A percentile compares a stretch with the other conserved stretches of the same genome.
Evolutionary conservation across 208 protist species (phyloP).

Genomic region (Acanthamoeba castellanii): DNA sequence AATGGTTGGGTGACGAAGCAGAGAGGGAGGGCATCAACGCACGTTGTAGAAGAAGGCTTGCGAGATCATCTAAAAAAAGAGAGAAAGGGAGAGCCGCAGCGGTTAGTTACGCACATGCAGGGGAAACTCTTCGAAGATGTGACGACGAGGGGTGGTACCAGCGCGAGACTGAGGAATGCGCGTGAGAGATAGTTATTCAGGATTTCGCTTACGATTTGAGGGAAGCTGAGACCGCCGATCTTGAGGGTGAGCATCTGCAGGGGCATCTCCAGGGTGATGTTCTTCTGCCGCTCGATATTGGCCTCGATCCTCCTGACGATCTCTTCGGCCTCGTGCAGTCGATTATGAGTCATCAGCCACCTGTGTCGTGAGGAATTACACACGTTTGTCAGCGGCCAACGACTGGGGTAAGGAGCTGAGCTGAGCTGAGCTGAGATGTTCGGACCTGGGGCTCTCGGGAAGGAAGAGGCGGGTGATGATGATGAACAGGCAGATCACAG

Average conservation of each 20-base stretch:
- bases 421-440: not conserved
- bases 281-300: conserved; percentile 24
- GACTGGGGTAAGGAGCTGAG: not conserved
- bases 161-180: conserved; percentile 36
- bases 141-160: not conserved
- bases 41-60: conserved; percentile 75
- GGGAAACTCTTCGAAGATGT: not conserved
- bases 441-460: conserved; percentile 25
- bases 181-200: conserved; percentile 15
- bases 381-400: not conserved
- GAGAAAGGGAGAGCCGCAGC: not conserved
- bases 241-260: conserved; percentile 49
- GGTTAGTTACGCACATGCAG: not conserved
- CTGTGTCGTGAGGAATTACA: not conserved
- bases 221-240: conserved; percentile 8
- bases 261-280: conserved; percentile 31
- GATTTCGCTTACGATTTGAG: conserved; percentile 31
- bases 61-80: conserved; percentile 46
- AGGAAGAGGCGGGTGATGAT: conserved; percentile 53
- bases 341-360: conserved; percentile 70
- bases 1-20: not conserved
- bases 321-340: conserved; percentile 32
- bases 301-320: conserved; percentile 24
- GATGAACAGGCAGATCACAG: conserved; percentile 52
- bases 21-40: not conserved